Evolutionary conservation across 495 filamentous ascomycete genomes (phyloP), one percentile per base, ranked within the genome.

Genomic region (Tetracladium marchalianum): DNA sequence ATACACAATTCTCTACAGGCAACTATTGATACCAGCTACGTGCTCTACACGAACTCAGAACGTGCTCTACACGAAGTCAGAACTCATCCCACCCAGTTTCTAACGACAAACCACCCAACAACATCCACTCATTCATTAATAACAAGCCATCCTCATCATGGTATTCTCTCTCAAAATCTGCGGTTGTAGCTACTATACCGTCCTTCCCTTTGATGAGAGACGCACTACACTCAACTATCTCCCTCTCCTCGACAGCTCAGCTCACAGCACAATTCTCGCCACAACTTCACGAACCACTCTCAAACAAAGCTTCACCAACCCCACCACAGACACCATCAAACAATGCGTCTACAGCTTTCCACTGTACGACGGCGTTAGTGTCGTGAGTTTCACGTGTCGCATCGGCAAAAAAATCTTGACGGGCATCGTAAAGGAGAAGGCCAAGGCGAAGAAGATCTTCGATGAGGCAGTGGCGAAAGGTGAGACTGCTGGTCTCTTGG

Each of bases 271-370:
- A 9, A 72, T 84, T 43, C 55, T 77, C 12, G 68, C 75, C 5
- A 68, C 68, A 11, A 70, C 72, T 31, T 77, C 77, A 3, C 68
- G 73, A 9, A 83, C 80, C 12, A 55, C 60, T 3, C 66, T 86
- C 22, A 80, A 67, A 0, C 81, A 86, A 55, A 76, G 67, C 4
- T 85, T 81, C 50, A 56, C 61, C 43, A 83, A 81, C 49, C 68
- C 76, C 0, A 31, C 46, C 9, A 40, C 50, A 1, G 58, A 69
- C 1, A 57, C 53, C 13, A 70, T 82, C 44, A 55, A 68, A 24
- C 63, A 78, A 52, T 68, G 77, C 43, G 60, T 61, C 16, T 86
- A 87, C 60, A 70, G 69, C 1, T 85, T 86, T 50, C 83, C 83
- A 0, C 66, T 85, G 3, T 83, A 79, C 54, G 76, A 82, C 53